phyloP scores from a whole-genome alignment of 73 alveolate species.

The Symbiodinium natans region DNA sequence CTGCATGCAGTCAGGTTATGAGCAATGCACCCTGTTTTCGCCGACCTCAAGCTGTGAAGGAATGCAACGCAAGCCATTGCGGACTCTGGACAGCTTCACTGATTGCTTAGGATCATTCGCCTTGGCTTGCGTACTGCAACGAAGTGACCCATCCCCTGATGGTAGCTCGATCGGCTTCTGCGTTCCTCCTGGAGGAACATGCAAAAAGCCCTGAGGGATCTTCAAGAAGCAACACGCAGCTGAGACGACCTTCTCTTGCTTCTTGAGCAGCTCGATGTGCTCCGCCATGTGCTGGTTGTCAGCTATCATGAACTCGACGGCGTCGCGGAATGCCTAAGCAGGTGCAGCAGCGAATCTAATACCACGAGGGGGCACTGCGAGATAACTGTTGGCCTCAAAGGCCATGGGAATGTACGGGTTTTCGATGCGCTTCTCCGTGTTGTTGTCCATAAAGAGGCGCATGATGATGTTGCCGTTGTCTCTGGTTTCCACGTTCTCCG shows the following conservation, averaged over 20 bases:
- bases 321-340: slow-evolving; percentile 48
- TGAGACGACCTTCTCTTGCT: slow-evolving; percentile 3
- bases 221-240: background rate
- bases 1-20: no score
- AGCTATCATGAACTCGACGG: slow-evolving; percentile 62
- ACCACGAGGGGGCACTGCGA: background rate
- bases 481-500: slow-evolving; percentile 77
- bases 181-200: background rate
- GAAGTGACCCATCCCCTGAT: no score
- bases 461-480: slow-evolving; percentile 79
- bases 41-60: background rate
- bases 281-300: slow-evolving; percentile 47
- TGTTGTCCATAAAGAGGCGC: slow-evolving; percentile 77
- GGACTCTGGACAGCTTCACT: no score
- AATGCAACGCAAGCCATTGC: no score
- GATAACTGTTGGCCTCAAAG: slow-evolving; percentile 4
- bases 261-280: slow-evolving; percentile 36
- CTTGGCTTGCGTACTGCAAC: no score
- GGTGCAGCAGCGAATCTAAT: background rate
- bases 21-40: background rate
- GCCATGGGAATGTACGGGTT: slow-evolving; percentile 83
- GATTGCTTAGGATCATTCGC: no score
- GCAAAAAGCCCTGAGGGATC: background rate
- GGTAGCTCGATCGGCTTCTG: background rate
- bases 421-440: slow-evolving; percentile 75